Conservation (phyloP, 1,284 basidiomycete species). For the Irpex rosettiformis region DNA sequence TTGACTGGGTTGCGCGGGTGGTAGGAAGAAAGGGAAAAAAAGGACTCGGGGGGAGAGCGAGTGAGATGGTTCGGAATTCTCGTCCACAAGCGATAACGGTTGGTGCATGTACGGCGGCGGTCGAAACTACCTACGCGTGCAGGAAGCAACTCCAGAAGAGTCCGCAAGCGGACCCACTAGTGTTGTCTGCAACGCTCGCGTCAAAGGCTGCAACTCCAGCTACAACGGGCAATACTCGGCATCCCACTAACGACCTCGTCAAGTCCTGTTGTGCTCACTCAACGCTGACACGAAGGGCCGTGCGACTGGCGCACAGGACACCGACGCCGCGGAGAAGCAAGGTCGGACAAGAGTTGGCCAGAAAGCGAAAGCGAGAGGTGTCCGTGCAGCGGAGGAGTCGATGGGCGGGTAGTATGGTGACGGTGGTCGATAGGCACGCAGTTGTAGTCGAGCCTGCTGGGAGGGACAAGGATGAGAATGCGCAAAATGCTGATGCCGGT, state of each 20-base stretch:
- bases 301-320: conserved; percentile 26
- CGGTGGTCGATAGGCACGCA: conserved; percentile 15
- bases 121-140: conserved; percentile 1
- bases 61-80: neutral
- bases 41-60: neutral
- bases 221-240: conserved; percentile 15
- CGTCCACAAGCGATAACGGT: neutral
- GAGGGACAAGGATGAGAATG: conserved; percentile 4
- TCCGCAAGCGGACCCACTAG: conserved; percentile 13
- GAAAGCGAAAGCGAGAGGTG: conserved; percentile 7
- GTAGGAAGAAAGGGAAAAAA: neutral
- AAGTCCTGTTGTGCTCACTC: conserved; percentile 20
- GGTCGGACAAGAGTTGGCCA: conserved; percentile 6
- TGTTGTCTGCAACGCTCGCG: neutral
- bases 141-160: neutral
- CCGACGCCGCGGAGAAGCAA: conserved; percentile 20
- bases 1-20: neutral
- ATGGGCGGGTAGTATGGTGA: conserved; percentile 16
- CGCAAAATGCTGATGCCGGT: conserved; percentile 12
- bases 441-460: conserved; percentile 2
- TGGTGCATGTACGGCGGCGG: neutral
- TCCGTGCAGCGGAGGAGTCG: conserved; percentile 16
- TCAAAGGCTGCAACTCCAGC: conserved; percentile 20
- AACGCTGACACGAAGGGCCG: conserved; percentile 13
- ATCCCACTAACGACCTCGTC: conserved; percentile 9